These are phyloP conservation scores for Kodamaea neixiangensis DNA, from an alignment of 805 yeast species.

Conservation along the genomic window DNA sequence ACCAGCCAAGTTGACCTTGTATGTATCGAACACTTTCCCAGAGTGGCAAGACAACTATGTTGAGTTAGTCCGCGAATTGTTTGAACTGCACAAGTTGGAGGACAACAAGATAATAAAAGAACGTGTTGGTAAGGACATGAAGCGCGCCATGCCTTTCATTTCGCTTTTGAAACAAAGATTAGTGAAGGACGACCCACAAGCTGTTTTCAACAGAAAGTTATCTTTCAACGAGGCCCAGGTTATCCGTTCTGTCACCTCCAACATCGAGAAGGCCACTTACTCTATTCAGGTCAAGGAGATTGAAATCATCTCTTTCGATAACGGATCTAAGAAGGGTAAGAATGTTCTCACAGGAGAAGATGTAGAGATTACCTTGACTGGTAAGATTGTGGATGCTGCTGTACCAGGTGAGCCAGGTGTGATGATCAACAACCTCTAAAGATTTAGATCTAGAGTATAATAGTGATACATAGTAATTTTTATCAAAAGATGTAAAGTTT, in stretches of 20 bases:
- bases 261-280: conserved; percentile 66
- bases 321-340: conserved; percentile 63
- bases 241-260: conserved; percentile 55
- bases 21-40: conserved; percentile 77
- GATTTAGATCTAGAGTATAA: not conserved
- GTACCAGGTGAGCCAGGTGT: conserved; percentile 95
- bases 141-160: conserved; percentile 97
- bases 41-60: conserved; percentile 64
- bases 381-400: conserved; percentile 77
- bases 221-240: conserved; percentile 76
- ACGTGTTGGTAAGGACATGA: conserved; percentile 83
- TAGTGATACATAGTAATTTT: not conserved
- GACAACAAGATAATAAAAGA: conserved; percentile 67
- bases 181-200: conserved; percentile 63
- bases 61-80: conserved; percentile 72
- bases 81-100: conserved; percentile 61
- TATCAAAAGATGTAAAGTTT: not conserved
- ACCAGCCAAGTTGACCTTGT: conserved; percentile 74
- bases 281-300: conserved; percentile 53
- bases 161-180: conserved; percentile 82
- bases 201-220: conserved; percentile 88
- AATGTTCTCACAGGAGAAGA: conserved; percentile 69
- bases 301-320: conserved; percentile 61
- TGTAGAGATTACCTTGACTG: conserved; percentile 61
- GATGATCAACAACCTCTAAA: conserved; percentile 61